Percentiles rank a stretch among this genome's conserved stretches.
Conservation (phyloP, 345 rosid species). For the Anacardium occidentale region DNA sequence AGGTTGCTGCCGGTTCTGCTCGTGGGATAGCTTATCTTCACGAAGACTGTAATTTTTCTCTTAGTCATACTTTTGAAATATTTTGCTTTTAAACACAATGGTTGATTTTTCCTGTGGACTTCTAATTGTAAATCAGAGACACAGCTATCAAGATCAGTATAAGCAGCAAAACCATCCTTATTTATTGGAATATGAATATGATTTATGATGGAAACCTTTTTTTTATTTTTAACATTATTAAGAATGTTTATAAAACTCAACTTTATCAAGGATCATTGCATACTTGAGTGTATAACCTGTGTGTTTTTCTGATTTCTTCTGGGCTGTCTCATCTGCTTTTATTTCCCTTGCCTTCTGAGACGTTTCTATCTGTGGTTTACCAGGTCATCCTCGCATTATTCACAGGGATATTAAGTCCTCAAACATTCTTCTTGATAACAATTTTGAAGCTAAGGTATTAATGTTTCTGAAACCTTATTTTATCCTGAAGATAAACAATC, state of each 20-base stretch:
- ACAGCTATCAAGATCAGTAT: not conserved
- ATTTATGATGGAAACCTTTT: not conserved
- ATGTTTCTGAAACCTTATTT: not conserved
- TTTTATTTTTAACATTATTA: not conserved
- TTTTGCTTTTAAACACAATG: not conserved
- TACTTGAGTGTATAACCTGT: not conserved
- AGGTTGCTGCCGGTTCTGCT: constrained; percentile 95
- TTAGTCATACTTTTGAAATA: not conserved
- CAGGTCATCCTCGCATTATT: constrained; percentile 98
- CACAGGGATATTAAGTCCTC: constrained; percentile 98
- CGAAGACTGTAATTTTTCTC: constrained; percentile 78
- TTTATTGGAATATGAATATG: not conserved
- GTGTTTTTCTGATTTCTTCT: not conserved
- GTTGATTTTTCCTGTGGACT: not conserved
- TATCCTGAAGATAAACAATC: constrained; percentile 4
- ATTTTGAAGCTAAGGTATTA: constrained; percentile 87
- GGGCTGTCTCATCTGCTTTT: not conserved
- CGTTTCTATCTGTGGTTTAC: constrained; percentile 5
- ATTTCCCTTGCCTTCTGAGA: constrained; percentile 7
- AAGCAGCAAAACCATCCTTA: constrained; percentile 10
- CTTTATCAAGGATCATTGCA: not conserved
- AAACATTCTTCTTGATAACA: constrained; percentile 83
- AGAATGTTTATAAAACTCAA: not conserved
- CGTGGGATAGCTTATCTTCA: constrained; percentile 97
- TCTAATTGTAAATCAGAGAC: constrained; percentile 12